Evolutionary conservation across 768 basidiomycete genomes (phyloP), one percentile per base, ranked within the genome.

Genomic region (Mycena leptocephala): DNA sequence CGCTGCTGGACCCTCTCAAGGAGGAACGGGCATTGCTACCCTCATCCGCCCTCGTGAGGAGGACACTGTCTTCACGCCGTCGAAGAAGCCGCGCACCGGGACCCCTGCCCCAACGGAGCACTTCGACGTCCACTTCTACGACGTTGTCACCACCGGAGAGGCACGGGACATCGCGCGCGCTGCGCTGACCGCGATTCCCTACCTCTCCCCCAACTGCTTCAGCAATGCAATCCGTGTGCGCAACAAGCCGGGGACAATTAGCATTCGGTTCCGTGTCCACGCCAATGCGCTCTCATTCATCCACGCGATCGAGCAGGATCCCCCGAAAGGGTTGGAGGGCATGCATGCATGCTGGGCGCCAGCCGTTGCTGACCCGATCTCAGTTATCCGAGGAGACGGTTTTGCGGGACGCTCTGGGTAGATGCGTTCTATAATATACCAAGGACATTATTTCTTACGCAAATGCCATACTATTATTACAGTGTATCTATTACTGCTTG

Each of bases 331-430:
- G 41, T 30, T 70, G 1, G 70, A 70, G 20, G 70, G 70, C 18
- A 33, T 70, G 35, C 58, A 70, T 26, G 58, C 70, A 3, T 24
- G 59, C 28, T 70, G 70, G 70, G 70, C 70, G 6, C 70, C 70
- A 11, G 56, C 39, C 14, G 14, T 41, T 8, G 39, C 30, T 24
- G 70, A 70, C 13, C 70, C 58, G 3, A 48, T 70, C 30, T 58
- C 70, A 4, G 28, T 61, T 13, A 61, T 70, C 33, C 56, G 70
- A 3, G 70, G 70, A 2, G 70, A 62, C 0, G 70, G 26, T 4
- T 70, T 58, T 22, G 30, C 8, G 11, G 58, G 70, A 2, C 55
- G 56, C 28, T 59, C 39, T 33, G 46, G 43, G 58, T 70, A 70
- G n/a, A n/a, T n/a, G n/a, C n/a, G n/a, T n/a, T n/a, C n/a, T n/a